phyloP scores from a whole-genome alignment of 257 asterid species.

The Solanum corneliomulleri region DNA sequence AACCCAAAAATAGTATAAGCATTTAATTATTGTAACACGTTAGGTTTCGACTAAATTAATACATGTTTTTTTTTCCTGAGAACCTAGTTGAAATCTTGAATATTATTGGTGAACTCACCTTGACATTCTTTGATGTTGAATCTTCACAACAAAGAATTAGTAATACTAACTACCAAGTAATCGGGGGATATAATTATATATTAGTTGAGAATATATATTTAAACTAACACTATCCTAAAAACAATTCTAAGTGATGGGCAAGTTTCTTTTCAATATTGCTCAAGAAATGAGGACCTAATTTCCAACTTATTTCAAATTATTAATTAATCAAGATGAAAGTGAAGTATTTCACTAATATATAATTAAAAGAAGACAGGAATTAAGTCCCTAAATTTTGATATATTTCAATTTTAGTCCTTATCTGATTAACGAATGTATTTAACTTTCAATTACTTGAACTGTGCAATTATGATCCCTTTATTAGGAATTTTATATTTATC shows the following conservation, averaged over 20 bases:
- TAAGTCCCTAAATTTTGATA: neutral
- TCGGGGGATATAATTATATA: neutral
- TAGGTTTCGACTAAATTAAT: neutral
- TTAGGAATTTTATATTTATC: too few relatives aligned
- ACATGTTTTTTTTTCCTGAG: neutral
- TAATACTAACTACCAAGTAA: neutral
- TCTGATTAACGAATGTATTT: neutral
- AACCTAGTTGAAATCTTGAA: neutral
- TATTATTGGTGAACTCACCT: neutral
- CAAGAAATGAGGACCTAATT: neutral
- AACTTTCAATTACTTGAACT: neutral
- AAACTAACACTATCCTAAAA: neutral
- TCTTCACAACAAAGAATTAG: neutral
- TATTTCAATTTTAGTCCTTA: neutral
- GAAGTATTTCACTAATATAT: neutral
- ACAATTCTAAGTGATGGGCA: neutral
- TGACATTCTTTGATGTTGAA: neutral
- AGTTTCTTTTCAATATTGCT: neutral
- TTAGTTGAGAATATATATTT: neutral
- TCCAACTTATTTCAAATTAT: neutral
- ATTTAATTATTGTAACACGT: neutral
- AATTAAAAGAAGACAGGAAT: neutral
- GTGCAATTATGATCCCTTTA: neutral
- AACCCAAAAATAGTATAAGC: neutral
- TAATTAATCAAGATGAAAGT: neutral